Conservation (phyloP, 2,329 filamentous ascomycete genomes). For the Hirsutella minnesotensis region DNA sequence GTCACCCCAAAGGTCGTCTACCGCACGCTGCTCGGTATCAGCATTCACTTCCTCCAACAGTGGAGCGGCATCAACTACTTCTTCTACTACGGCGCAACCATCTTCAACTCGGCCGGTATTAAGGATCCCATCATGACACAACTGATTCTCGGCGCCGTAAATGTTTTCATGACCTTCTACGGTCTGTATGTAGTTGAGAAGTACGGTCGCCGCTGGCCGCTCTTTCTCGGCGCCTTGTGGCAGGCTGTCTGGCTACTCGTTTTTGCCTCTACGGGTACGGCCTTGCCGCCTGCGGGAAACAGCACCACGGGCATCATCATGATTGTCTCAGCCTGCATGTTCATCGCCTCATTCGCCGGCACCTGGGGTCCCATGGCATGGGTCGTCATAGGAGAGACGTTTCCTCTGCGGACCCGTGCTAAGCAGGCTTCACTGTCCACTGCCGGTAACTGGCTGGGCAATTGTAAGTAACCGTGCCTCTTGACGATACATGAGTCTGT, state of each 20-base stretch:
- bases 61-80: slow-evolving; percentile 52
- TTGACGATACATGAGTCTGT: not conserved
- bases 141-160: slow-evolving; percentile 57
- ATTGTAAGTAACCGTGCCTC: slow-evolving; percentile 27
- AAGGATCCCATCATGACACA: slow-evolving; percentile 54
- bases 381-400: slow-evolving; percentile 57
- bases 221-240: slow-evolving; percentile 56
- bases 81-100: slow-evolving; percentile 54
- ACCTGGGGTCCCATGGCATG: slow-evolving; percentile 63
- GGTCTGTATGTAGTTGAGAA: slow-evolving; percentile 59
- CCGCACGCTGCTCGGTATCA: slow-evolving; percentile 50
- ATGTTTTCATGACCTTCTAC: slow-evolving; percentile 54
- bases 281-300: slow-evolving; percentile 27
- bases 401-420: slow-evolving; percentile 43
- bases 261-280: slow-evolving; percentile 47
- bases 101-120: slow-evolving; percentile 57
- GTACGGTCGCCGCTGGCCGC: slow-evolving; percentile 54
- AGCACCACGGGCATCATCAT: slow-evolving; percentile 48
- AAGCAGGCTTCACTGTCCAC: slow-evolving; percentile 44
- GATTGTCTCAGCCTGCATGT: slow-evolving; percentile 63
- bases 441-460: slow-evolving; percentile 45
- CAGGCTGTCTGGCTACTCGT: slow-evolving; percentile 54
- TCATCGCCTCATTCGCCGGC: slow-evolving; percentile 58
- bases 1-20: slow-evolving; percentile 47
- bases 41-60: slow-evolving; percentile 56